Evolutionary conservation across 139 green algal genomes (phyloP), one percentile per base, ranked within the genome.

Genomic region (Micractinium conductrix): DNA sequence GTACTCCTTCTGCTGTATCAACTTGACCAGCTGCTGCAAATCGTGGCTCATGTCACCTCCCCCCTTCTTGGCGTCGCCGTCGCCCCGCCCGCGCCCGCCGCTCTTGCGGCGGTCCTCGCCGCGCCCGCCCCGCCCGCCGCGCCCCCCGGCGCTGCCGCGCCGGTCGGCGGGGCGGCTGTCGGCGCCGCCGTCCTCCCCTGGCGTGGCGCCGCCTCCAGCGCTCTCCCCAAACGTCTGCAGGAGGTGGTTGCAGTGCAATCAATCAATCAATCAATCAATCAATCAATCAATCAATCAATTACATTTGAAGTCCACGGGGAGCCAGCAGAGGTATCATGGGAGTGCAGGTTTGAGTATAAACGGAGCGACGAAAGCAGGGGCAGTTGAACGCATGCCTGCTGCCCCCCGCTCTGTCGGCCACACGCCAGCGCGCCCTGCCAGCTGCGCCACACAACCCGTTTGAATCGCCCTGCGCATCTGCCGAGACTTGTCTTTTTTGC

Each of bases 1-100:
- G 53, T 95, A 93, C 2, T 91, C 67, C 60, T 88, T 80, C 28
- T 92, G 81, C 84, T 96, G 85, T 2, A 91, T 50, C 37, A 91
- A 86, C 74, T 90, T 88, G 37, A 96, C 72, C 78, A 83, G 42
- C 60, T 83, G 74, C 42, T 74, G 60, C 0, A 83, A 30, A 30
- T 83, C 78, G 24, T 74, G 60, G 28, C 78, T 83, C 4, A 62
- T 6, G 43, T 30, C 45, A 30, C 28, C 42, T 40, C 60, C 60
- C 4, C 17, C 40, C 78, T 83, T 83, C 60, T 37, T 38, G 24
- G 24, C 75, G 35, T 30, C 74, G 3, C 53, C 74, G 8, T 37
- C 35, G 16, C 74, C 74, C 12, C 74, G 44, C 30, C 74, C 74
- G 35, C 74, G 74, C 53, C 74, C 74, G 53, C 74, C 74, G 16